phyloP scores from a whole-genome alignment of 2,329 filamentous ascomycete genomes.

The Claviceps paspali region DNA sequence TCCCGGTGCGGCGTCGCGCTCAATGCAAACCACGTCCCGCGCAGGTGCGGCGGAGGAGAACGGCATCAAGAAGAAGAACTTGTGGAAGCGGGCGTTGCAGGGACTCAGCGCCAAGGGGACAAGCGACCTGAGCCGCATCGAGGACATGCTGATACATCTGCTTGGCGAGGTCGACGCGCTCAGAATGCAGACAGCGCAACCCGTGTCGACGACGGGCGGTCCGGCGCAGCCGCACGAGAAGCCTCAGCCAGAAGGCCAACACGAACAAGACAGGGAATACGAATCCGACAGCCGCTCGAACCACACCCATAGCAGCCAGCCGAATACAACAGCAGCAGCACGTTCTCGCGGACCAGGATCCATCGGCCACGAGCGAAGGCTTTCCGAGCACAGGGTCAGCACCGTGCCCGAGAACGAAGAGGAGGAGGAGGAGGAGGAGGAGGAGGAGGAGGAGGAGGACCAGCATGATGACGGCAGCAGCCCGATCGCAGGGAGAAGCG shows the following conservation, averaged over 20 bases:
- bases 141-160: slow-evolving; percentile 83
- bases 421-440: slow-evolving; percentile 63
- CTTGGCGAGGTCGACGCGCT: slow-evolving; percentile 81
- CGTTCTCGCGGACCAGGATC: slow-evolving; percentile 28
- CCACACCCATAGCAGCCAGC: slow-evolving; percentile 56
- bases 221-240: slow-evolving; percentile 53
- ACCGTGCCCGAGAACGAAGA: slow-evolving; percentile 77
- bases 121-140: slow-evolving; percentile 76
- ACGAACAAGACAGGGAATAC: slow-evolving; percentile 58
- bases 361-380: slow-evolving; percentile 35
- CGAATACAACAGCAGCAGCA: slow-evolving; percentile 55
- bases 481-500: slow-evolving; percentile 19
- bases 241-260: slow-evolving; percentile 44
- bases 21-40: slow-evolving; percentile 40
- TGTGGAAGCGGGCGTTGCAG: slow-evolving; percentile 90
- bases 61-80: slow-evolving; percentile 69
- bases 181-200: slow-evolving; percentile 41
- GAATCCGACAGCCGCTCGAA: slow-evolving; percentile 68
- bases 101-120: slow-evolving; percentile 77
- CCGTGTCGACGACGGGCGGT: slow-evolving; percentile 27
- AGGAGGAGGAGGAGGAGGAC: slow-evolving; percentile 62
- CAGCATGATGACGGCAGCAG: slow-evolving; percentile 46
- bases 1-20: slow-evolving; percentile 49
- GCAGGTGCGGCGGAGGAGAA: slow-evolving; percentile 39
- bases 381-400: slow-evolving; percentile 70